Base-by-base conservation (phyloP, 2,329 filamentous ascomycete species). In the Colletotrichum higginsianum region DNA sequence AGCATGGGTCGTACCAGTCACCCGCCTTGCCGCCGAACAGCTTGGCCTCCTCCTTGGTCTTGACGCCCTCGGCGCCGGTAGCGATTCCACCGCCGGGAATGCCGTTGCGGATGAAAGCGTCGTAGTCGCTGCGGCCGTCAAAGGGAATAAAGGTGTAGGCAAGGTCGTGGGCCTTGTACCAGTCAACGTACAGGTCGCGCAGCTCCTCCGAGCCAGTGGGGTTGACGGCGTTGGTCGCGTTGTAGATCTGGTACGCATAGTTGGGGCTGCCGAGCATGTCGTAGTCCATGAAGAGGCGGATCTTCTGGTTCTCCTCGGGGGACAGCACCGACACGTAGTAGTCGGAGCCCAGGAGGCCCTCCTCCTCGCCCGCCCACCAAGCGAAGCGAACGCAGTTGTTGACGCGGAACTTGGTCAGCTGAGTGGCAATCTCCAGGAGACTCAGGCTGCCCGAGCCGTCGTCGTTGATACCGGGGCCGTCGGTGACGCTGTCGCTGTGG, bases 111-210 rank as follows among this genome's bases (percentile, higher is more conserved):
- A 95, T 92, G 83, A 96, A 95, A 1, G 90, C 91, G 61, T 91
- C 92, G 76, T 96, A 96, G 81, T 96, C 94, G 74, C 91, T 94
- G 70, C 93, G 90, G 8, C 93, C 93, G 76, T 94, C 92, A 75
- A 96, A 96, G 2, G 90, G 88, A 38, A 93, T 93, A 69, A 92
- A 89, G 0, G 90, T 92, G 78, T 91, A 91, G 80, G 91, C 90
- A 67, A 91, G 85, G 1, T 86, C 90, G 26, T 91, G 85, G 2
- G 84, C 81, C 72, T 86, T 81, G 82, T 92, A 95, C 86, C 89
- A 94, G 60, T 90, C 84, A 23, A 91, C 84, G 79, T 94, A 94
- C 46, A 94, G 83, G 71, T 91, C 83, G 70, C 91, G 88, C 67
- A 94, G 85, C 78, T 94, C 87, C 73, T 91, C 88, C 0, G 92